These are phyloP conservation scores for Balakata baccata DNA, from an alignment of 345 rosid genomes.

Conservation along the genomic window DNA sequence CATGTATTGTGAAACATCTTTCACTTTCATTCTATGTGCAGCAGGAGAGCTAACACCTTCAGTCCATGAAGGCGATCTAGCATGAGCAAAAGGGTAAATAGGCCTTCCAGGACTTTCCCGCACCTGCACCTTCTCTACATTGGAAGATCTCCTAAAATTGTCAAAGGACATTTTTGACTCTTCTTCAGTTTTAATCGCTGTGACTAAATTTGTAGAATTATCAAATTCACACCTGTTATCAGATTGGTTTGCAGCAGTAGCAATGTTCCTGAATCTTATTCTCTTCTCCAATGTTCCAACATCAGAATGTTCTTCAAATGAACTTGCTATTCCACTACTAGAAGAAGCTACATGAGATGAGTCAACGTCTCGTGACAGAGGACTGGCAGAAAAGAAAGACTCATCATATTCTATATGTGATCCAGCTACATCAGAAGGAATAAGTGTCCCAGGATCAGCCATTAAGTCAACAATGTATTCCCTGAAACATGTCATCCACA, in stretches of 20 bases:
- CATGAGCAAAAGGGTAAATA: slow-evolving; percentile 52
- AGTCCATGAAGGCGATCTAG: slow-evolving; percentile 92
- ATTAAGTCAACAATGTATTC: slow-evolving; percentile 94
- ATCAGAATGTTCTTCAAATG: slow-evolving; percentile 57
- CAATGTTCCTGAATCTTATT: slow-evolving; percentile 37
- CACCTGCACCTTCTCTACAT: slow-evolving; percentile 29
- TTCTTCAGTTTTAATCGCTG: slow-evolving; percentile 32
- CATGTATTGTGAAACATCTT: slow-evolving; percentile 92
- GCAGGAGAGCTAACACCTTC: slow-evolving; percentile 95
- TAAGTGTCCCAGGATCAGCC: slow-evolving; percentile 96
- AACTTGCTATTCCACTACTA: slow-evolving; percentile 62
- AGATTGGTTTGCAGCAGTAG: slow-evolving; percentile 38
- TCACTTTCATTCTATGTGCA: slow-evolving; percentile 76
- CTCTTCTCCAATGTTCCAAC: slow-evolving; percentile 51
- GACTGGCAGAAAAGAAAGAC: slow-evolving; percentile 58
- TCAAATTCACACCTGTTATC: slow-evolving; percentile 37
- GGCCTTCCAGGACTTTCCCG: slow-evolving; percentile 43
- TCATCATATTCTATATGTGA: slow-evolving; percentile 64
- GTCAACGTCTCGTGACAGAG: slow-evolving; percentile 58
- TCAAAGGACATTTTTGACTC: slow-evolving; percentile 32
- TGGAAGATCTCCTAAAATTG: slow-evolving; percentile 30
- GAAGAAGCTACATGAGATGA: slow-evolving; percentile 63
- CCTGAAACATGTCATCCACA: slow-evolving; percentile 52
- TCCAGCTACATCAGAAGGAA: slow-evolving; percentile 80
- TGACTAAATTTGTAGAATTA: slow-evolving; percentile 26